Conservation (phyloP, 805 yeast genomes). For the Candida palmyrensis region DNA sequence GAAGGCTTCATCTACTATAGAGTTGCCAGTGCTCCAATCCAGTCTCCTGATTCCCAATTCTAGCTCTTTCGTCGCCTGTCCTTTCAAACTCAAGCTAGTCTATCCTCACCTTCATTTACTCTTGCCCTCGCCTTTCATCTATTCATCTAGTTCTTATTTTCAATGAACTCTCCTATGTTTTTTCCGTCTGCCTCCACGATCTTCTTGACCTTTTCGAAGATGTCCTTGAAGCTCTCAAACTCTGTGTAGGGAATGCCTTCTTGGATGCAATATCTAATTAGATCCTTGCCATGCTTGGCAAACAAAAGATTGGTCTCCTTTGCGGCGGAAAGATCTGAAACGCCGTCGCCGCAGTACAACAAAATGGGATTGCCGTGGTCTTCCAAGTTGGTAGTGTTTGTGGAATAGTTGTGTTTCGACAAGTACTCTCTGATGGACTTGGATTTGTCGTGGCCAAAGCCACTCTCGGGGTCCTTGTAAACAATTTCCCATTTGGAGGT, state of each 20-base stretch:
- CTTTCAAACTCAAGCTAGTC: no score
- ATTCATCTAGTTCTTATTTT: conserved; percentile 11
- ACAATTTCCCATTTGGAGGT: conserved; percentile 76
- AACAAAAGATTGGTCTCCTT: conserved; percentile 89
- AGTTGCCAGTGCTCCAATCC: no score
- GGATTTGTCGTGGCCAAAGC: conserved; percentile 94
- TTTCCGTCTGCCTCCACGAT: conserved; percentile 39
- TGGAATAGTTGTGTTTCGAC: conserved; percentile 21
- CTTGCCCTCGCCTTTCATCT: no score
- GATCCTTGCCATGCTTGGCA: conserved; percentile 89
- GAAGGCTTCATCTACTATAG: no score
- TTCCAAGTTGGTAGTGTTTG: conserved; percentile 19
- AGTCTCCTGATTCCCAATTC: no score
- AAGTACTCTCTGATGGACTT: conserved; percentile 59
- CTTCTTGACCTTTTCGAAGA: conserved; percentile 53
- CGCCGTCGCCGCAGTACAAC: conserved; percentile 98
- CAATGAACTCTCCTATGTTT: conserved; percentile 17
- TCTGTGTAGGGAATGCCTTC: conserved; percentile 82
- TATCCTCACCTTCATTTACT: no score
- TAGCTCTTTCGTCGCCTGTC: no score
- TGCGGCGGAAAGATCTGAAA: conserved; percentile 91
- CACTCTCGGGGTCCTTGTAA: conserved; percentile 73
- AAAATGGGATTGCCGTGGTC: conserved; percentile 44
- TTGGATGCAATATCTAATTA: conserved; percentile 75
- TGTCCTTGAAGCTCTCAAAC: conserved; percentile 73